Base-by-base conservation (phyloP, 768 basidiomycete species). In the Piloderma croceum region DNA sequence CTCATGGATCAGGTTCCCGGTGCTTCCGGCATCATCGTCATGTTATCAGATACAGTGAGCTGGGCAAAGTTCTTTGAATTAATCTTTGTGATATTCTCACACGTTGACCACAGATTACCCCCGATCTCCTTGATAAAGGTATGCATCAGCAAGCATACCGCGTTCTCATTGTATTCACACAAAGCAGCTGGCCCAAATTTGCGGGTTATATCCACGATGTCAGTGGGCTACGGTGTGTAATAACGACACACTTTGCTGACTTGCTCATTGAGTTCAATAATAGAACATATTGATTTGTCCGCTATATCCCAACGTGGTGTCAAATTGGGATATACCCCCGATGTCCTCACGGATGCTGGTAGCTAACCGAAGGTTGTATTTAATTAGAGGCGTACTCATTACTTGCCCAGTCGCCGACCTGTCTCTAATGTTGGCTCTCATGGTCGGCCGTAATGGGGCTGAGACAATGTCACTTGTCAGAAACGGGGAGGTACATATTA, bases 271-370 rank as follows among this genome's bases (percentile, higher is more conserved):
- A 17, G 11, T 5, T 23, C 23, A 5, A 22, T 6, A 11, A 42
- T 10, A 24, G 94, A 99, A 39, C 96, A 98, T 47, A 71, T 90
- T 27, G 77, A 86, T 46, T 63, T 86, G 1, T 58, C 66, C 17
- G 77, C 74, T 22, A 60, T 83, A 6, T 70, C 77, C 9, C 64
- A 72, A 49, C 74, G 80, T 12, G 69, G 72, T 2, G 72, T 98
- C 43, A 74, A 71, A 34, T 59, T 97, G 5, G 96, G 96, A 6
- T 90, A 90, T 60, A 98, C 93, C 0, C 96, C 94, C 1, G 90
- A 93, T 41, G 85, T 97, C 5, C 73, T 99, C 12, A 93, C 86
- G 4, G 90, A 91, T 53, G 90, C 94, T 48, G 90, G 90, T 80
- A 52, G 38, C 62, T 47, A 4, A 10, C 1, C 37, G 12, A 21